phyloP scores from a whole-genome alignment of 768 basidiomycete genomes.

The Podaxis sp. region DNA sequence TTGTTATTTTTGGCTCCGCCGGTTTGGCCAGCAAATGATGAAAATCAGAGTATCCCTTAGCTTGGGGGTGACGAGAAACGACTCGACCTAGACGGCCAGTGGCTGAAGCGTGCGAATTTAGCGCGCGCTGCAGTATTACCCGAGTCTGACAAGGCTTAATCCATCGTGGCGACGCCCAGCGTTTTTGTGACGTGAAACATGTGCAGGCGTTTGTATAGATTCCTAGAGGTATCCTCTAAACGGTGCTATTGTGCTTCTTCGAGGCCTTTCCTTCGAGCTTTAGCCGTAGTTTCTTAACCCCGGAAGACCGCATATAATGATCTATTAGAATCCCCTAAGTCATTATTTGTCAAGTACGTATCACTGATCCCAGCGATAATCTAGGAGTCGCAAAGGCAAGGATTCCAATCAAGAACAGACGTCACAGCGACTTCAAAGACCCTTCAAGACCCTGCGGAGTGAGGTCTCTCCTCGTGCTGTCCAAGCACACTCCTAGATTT shows the following conservation, averaged over 20 bases:
- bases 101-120: background rate
- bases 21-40: too few relatives aligned
- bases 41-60: too few relatives aligned
- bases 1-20: too few relatives aligned
- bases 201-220: too few relatives aligned
- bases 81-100: background rate
- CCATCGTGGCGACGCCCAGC: too few relatives aligned
- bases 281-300: background rate
- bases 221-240: background rate
- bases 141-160: background rate
- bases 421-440: background rate
- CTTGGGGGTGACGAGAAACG: too few relatives aligned
- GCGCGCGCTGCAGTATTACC: background rate
- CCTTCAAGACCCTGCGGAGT: background rate
- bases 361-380: background rate
- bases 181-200: too few relatives aligned
- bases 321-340: background rate
- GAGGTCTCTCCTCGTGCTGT: background rate
- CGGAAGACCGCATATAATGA: background rate
- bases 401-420: background rate
- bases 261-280: background rate
- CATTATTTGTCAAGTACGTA: background rate
- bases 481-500: background rate
- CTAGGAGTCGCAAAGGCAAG: background rate
- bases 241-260: background rate